Conservation (phyloP, 345 rosid species). For the Linum trigynum region DNA sequence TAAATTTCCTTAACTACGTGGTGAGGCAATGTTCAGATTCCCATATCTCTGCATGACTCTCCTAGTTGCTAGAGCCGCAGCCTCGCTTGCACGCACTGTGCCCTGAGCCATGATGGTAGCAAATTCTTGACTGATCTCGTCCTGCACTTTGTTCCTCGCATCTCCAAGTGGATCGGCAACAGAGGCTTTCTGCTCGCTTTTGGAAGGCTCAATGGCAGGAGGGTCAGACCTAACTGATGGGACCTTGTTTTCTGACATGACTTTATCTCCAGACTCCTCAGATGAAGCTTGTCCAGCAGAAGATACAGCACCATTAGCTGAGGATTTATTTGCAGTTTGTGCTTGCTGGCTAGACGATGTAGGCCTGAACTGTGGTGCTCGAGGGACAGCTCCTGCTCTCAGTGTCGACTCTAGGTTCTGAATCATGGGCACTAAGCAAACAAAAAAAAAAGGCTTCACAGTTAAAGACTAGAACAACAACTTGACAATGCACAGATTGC, state of each 20-base stretch:
- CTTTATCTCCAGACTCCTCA: constrained; percentile 1
- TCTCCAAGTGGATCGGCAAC: constrained; percentile 53
- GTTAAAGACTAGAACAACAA: background rate
- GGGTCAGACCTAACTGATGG: constrained; percentile 5
- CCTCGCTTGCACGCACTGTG: constrained; percentile 76
- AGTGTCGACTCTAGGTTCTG: constrained; percentile 71
- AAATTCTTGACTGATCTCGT: constrained; percentile 71
- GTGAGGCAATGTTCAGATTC: constrained; percentile 32
- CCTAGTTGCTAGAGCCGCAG: constrained; percentile 77
- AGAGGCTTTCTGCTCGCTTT: constrained; percentile 17
- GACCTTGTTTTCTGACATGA: constrained; percentile 13
- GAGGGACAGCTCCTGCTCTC: constrained; percentile 82
- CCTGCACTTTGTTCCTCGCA: constrained; percentile 75
- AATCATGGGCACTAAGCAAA: constrained; percentile 78
- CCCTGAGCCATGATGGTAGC: constrained; percentile 78
- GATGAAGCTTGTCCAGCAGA: background rate
- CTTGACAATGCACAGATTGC: too few relatives aligned
- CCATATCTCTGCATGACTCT: constrained; percentile 89
- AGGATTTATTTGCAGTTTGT: constrained; percentile 21
- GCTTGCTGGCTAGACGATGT: constrained; percentile 19
- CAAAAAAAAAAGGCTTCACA: background rate
- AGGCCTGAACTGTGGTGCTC: constrained; percentile 73
- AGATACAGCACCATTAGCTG: constrained; percentile 12
- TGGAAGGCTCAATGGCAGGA: constrained; percentile 28
- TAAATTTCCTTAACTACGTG: constrained; percentile 16